These are phyloP conservation scores for Trametes coccinea DNA, from an alignment of 768 basidiomycete species.

Conservation along the genomic window DNA sequence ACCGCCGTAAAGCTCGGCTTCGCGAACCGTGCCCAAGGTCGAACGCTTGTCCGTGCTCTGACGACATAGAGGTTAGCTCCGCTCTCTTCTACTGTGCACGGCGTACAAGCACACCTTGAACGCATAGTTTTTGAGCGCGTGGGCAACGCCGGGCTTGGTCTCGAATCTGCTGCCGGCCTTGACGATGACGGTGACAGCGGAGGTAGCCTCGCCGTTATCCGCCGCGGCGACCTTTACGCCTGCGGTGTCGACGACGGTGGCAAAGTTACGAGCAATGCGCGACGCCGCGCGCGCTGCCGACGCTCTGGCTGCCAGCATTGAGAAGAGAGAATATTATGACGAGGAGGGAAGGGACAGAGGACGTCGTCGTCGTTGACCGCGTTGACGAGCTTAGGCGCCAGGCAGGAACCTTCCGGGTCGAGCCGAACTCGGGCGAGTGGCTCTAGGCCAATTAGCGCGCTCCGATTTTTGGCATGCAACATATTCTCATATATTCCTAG, in stretches of 20 bases:
- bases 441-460: slow-evolving; percentile 11
- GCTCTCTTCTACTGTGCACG: neutral
- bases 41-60: slow-evolving; percentile 88
- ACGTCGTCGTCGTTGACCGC: slow-evolving; percentile 13
- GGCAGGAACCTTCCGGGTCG: slow-evolving; percentile 15
- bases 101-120: slow-evolving; percentile 76
- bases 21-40: slow-evolving; percentile 85
- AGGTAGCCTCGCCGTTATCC: slow-evolving; percentile 81
- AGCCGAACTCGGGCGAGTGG: slow-evolving; percentile 14
- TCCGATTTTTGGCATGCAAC: slow-evolving; percentile 18
- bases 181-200: slow-evolving; percentile 85
- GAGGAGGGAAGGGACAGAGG: slow-evolving; percentile 20
- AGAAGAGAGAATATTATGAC: slow-evolving; percentile 37
- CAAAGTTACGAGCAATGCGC: slow-evolving; percentile 71
- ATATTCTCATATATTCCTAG: slow-evolving; percentile 16
- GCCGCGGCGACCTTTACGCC: slow-evolving; percentile 86
- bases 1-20: slow-evolving; percentile 93
- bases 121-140: slow-evolving; percentile 96
- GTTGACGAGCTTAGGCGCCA: slow-evolving; percentile 8
- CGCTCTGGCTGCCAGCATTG: slow-evolving; percentile 64
- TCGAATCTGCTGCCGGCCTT: slow-evolving; percentile 93
- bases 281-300: slow-evolving; percentile 55
- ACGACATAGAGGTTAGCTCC: neutral
- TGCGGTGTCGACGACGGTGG: slow-evolving; percentile 76
- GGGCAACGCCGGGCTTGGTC: slow-evolving; percentile 85